phyloP scores from a whole-genome alignment of 2,329 filamentous ascomycete genomes.

The Neonectria faginata region DNA sequence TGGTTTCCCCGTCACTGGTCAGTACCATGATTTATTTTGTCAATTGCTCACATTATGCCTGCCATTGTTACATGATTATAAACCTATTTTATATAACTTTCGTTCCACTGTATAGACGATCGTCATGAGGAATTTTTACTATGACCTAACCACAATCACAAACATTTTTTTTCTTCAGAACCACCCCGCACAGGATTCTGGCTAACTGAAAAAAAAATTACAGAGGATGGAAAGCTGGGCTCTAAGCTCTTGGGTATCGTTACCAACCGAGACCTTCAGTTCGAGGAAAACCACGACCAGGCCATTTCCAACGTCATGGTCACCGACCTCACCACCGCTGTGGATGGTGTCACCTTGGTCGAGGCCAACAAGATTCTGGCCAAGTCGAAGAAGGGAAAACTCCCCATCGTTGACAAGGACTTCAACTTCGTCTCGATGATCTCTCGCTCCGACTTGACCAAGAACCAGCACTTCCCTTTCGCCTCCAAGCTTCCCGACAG shows the following conservation, averaged over 20 bases:
- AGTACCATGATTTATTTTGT: slow-evolving; percentile 56
- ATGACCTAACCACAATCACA: slow-evolving; percentile 47
- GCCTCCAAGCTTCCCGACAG: slow-evolving; percentile 96
- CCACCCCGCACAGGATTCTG: slow-evolving; percentile 30
- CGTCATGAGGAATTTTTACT: slow-evolving; percentile 80
- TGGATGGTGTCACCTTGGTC: slow-evolving; percentile 81
- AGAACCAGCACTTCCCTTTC: slow-evolving; percentile 97
- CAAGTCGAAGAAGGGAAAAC: slow-evolving; percentile 98
- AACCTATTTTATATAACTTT: slow-evolving; percentile 93
- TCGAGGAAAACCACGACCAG: slow-evolving; percentile 80
- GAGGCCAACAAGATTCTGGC: slow-evolving; percentile 95
- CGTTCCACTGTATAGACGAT: slow-evolving; percentile 97
- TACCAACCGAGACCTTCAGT: slow-evolving; percentile 97
- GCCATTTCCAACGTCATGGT: slow-evolving; percentile 94
- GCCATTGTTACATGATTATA: slow-evolving; percentile 76
- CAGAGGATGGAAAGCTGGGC: slow-evolving; percentile 91
- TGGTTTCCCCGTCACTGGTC: slow-evolving; percentile 98
- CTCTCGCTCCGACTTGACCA: slow-evolving; percentile 94
- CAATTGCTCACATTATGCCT: slow-evolving; percentile 22
- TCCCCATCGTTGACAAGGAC: slow-evolving; percentile 87
- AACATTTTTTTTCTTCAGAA: slow-evolving; percentile 22
- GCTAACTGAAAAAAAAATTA: slow-evolving; percentile 38
- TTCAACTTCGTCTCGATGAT: slow-evolving; percentile 93
- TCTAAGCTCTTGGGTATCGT: slow-evolving; percentile 98
- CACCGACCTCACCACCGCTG: slow-evolving; percentile 90